Conservation (phyloP, 441 rosid species). For the Codiaeum variegatum region DNA sequence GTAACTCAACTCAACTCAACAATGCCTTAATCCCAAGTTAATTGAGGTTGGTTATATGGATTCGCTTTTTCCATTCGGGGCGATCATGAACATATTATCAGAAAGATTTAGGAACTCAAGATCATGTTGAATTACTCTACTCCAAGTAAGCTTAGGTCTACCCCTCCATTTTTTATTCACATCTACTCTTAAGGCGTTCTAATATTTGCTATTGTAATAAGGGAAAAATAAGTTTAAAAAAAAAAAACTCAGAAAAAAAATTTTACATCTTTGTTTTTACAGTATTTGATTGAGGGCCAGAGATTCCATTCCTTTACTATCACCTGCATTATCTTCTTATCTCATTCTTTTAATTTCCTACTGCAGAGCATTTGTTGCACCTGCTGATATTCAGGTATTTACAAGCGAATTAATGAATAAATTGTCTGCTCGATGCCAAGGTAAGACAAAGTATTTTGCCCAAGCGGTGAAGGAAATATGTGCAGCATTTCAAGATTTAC, state of each 20-base stretch:
- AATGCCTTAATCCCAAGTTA: no score
- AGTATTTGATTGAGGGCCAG: not conserved
- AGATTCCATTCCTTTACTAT: not conserved
- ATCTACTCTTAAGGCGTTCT: no score
- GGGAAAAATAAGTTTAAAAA: not conserved
- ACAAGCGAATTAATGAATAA: slow-evolving; percentile 76
- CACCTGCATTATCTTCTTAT: slow-evolving; percentile 8
- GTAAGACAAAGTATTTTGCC: slow-evolving; percentile 68
- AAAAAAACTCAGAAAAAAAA: not conserved
- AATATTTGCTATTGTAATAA: no score
- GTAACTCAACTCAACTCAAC: no score
- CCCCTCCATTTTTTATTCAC: no score
- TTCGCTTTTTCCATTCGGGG: no score
- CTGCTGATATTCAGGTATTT: slow-evolving; percentile 79
- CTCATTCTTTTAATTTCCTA: slow-evolving; percentile 17
- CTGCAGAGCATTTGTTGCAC: slow-evolving; percentile 90
- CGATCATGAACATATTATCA: no score
- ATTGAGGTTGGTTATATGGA: no score
- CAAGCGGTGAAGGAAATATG: slow-evolving; percentile 87
- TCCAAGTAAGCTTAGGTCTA: no score
- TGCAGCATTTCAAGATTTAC: slow-evolving; percentile 65
- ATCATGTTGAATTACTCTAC: no score
- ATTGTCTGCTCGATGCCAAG: slow-evolving; percentile 61
- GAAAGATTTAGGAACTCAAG: no score
- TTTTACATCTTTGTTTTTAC: not conserved